Conservation (phyloP, 2,329 filamentous ascomycete species). For the Zarea fungicola region DNA sequence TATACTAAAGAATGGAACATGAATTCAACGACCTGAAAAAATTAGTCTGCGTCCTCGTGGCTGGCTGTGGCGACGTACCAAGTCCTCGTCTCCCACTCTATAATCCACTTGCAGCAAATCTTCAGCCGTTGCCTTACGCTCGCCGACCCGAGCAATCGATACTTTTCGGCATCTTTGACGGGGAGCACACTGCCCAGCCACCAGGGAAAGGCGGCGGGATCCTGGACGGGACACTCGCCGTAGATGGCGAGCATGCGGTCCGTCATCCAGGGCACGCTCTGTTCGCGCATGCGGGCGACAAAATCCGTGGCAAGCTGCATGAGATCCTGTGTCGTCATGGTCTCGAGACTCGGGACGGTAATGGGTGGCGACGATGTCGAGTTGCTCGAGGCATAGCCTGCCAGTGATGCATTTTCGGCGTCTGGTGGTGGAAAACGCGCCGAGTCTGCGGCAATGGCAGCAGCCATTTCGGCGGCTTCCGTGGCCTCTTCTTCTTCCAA, state of each 20-base stretch:
- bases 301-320: constrained; percentile 63
- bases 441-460: constrained; percentile 10
- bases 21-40: constrained; percentile 1
- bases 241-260: constrained; percentile 68
- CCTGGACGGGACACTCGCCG: constrained; percentile 64
- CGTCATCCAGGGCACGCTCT: constrained; percentile 70
- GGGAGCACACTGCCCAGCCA: constrained; percentile 85
- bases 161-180: constrained; percentile 73
- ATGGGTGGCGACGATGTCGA: background rate
- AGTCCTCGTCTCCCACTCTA: constrained; percentile 62
- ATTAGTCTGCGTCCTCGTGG: no score
- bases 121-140: constrained; percentile 79
- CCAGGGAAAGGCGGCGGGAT: constrained; percentile 76
- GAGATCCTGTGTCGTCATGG: constrained; percentile 65
- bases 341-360: constrained; percentile 18
- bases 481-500: constrained; percentile 72
- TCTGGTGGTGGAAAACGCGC: background rate
- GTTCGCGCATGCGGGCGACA: constrained; percentile 60
- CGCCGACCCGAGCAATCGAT: constrained; percentile 63
- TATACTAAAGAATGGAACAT: background rate
- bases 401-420: background rate
- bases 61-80: constrained; percentile 64
- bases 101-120: constrained; percentile 75
- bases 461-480: constrained; percentile 58
- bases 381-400: background rate